phyloP scores from a whole-genome alignment of 1,139 yeast species.

The Suhomyces bokatorum region DNA sequence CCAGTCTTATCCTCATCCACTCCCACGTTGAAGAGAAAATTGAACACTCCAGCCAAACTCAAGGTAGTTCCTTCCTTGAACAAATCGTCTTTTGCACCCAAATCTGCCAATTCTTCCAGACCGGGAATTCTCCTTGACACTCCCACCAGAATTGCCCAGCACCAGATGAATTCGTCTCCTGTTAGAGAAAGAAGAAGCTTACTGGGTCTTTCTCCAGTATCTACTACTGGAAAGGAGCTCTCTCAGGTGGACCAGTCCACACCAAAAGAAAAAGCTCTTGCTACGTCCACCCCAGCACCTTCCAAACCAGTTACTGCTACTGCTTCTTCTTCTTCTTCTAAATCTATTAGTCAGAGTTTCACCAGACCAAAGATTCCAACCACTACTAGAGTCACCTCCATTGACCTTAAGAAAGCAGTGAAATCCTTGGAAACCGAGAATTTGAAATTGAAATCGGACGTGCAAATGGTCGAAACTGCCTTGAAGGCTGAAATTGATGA shows the following conservation, averaged over 20 bases:
- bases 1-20: conserved; percentile 7
- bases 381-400: conserved; percentile 1
- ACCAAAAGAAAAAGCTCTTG: conserved; percentile 1
- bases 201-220: conserved; percentile 1
- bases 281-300: background rate
- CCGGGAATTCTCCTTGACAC: conserved; percentile 1
- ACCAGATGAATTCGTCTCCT: conserved; percentile 11
- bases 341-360: background rate
- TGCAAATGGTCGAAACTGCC: conserved; percentile 9
- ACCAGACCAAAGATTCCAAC: conserved; percentile 3
- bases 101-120: conserved; percentile 1
- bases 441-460: conserved; percentile 15
- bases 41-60: conserved; percentile 13
- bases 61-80: conserved; percentile 12
- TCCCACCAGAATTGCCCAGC: conserved; percentile 7
- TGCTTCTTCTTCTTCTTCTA: background rate
- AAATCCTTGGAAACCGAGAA: conserved; percentile 16
- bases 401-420: conserved; percentile 13
- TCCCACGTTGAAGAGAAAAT: conserved; percentile 7
- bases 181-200: conserved; percentile 1
- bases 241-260: conserved; percentile 3
- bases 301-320: background rate
- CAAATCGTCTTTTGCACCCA: conserved; percentile 9
- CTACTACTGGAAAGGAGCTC: background rate
- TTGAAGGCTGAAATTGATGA: conserved; percentile 3